phyloP scores from a whole-genome alignment of 164 flowering plant species.

The Cinnamomum micranthum region DNA sequence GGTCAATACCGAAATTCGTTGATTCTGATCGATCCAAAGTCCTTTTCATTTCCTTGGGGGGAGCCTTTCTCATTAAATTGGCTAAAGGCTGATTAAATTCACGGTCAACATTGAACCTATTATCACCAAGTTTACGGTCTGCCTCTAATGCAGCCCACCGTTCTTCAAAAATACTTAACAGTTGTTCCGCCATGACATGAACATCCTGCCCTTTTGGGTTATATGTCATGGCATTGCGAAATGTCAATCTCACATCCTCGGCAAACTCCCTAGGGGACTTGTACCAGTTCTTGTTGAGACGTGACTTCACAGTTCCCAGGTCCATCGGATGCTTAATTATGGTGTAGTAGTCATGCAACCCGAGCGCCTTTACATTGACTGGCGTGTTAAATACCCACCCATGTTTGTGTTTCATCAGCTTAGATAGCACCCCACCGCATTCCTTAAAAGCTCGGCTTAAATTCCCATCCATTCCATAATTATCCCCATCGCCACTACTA shows the following conservation, averaged over 20 bases:
- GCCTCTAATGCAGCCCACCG: constrained; percentile 46
- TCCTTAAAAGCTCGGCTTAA: constrained; percentile 32
- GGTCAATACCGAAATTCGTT: constrained; percentile 23
- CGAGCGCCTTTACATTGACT: constrained; percentile 59
- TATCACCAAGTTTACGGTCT: constrained; percentile 27
- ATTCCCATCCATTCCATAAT: constrained; percentile 25
- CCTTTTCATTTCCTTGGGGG: constrained; percentile 27
- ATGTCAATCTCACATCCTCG: constrained; percentile 81
- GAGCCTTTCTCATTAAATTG: constrained; percentile 31
- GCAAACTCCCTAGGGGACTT: constrained; percentile 72
- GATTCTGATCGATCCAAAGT: constrained; percentile 44
- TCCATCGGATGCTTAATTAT: constrained; percentile 86
- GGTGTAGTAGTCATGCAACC: constrained; percentile 60
- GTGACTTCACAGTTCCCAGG: constrained; percentile 69
- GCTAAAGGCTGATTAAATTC: constrained; percentile 12
- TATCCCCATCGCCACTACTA: constrained; percentile 8
- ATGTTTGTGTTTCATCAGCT: constrained; percentile 69
- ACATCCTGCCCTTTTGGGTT: constrained; percentile 84
- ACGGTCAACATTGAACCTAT: constrained; percentile 19
- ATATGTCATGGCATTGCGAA: constrained; percentile 77
- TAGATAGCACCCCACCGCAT: constrained; percentile 44
- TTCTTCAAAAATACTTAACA: constrained; percentile 60
- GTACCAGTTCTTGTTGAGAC: constrained; percentile 54
- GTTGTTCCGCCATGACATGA: constrained; percentile 62
- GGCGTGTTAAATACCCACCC: constrained; percentile 83